Evolutionary conservation across 1,284 basidiomycete species (phyloP).

Genomic region (Inonotus hispidus): DNA sequence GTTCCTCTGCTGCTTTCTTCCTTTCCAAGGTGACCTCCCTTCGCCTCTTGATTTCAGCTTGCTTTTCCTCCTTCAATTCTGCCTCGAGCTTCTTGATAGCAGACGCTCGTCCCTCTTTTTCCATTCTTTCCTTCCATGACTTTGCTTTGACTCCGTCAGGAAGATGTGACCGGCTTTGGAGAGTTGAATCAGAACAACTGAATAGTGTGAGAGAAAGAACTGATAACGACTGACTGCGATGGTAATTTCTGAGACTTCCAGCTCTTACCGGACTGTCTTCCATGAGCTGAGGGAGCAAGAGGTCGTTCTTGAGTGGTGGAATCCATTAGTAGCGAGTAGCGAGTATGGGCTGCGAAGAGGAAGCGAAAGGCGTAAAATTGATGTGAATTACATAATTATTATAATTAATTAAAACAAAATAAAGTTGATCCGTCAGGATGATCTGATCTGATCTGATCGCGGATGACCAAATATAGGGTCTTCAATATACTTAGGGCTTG

Average conservation of each 20-base stretch:
- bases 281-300: conserved; percentile 48
- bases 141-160: conserved; percentile 59
- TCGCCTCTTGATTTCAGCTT: conserved; percentile 56
- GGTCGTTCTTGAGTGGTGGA: conserved; percentile 23
- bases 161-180: conserved; percentile 60
- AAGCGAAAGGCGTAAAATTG: background rate
- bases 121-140: conserved; percentile 63
- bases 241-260: conserved; percentile 64
- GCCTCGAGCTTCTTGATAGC: conserved; percentile 67
- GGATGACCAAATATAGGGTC: background rate
- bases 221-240: conserved; percentile 46
- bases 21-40: conserved; percentile 63
- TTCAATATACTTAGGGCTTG: too few relatives aligned
- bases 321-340: background rate
- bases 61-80: conserved; percentile 72
- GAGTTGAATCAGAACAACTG: background rate
- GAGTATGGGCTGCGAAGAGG: background rate
- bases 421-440: background rate
- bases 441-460: background rate
- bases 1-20: conserved; percentile 66
- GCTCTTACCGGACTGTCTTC: conserved; percentile 59
- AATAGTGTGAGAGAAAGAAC: background rate
- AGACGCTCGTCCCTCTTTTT: conserved; percentile 53
- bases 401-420: background rate
- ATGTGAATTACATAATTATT: background rate